A percentile compares a stretch with the other conserved stretches of the same genome.
phyloP scores from a whole-genome alignment of 805 yeast species.

The Lachancea dasiensis region DNA sequence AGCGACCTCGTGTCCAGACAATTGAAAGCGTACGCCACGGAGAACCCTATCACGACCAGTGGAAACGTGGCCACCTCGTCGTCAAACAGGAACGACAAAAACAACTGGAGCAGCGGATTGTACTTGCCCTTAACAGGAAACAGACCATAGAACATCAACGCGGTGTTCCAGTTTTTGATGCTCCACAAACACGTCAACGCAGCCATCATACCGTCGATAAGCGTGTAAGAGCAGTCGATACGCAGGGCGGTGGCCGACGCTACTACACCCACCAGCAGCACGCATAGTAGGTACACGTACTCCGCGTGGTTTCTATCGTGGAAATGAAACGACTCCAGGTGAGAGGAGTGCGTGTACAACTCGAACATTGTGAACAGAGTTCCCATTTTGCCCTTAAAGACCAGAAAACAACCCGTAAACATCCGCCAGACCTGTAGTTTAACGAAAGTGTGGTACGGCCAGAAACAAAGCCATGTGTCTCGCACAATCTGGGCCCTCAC shows the following conservation, averaged over 20 bases:
- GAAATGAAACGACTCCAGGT: constrained; percentile 22
- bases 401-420: constrained; percentile 23
- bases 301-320: constrained; percentile 18
- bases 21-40: constrained; percentile 53
- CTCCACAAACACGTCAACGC: constrained; percentile 56
- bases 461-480: constrained; percentile 40
- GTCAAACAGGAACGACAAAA: constrained; percentile 39
- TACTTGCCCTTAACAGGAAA: constrained; percentile 52
- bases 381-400: constrained; percentile 22
- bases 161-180: constrained; percentile 45
- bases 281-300: constrained; percentile 24
- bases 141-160: constrained; percentile 46
- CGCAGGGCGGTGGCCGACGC: constrained; percentile 6
- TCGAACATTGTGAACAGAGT: constrained; percentile 25
- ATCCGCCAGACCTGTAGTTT: constrained; percentile 28
- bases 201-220: constrained; percentile 23
- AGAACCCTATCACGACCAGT: constrained; percentile 44
- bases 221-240: constrained; percentile 3
- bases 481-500: constrained; percentile 32
- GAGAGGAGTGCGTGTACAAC: constrained; percentile 23
- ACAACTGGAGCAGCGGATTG: constrained; percentile 38
- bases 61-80: constrained; percentile 40
- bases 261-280: constrained; percentile 17
- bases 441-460: constrained; percentile 5
- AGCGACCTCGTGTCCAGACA: constrained; percentile 55